Evolutionary conservation across 2,329 filamentous ascomycete genomes (phyloP), one percentile per base, ranked within the genome.

Genomic region (Emmonsiellopsis sp.): DNA sequence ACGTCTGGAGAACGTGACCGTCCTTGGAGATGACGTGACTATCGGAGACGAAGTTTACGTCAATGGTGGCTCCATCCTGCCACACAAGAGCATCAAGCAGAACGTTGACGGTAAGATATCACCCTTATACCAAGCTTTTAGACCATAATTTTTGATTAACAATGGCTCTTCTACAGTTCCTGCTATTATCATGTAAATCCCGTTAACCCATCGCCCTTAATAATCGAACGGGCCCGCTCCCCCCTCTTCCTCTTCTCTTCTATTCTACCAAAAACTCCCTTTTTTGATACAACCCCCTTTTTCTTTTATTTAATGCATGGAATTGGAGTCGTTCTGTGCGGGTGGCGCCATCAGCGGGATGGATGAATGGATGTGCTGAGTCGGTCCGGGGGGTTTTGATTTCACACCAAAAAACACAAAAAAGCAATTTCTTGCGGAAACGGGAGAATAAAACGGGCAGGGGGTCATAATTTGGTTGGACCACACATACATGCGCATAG

Each of bases 1-100:
- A 55, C 87, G 92, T 61, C 78, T 97, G 59, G 93, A 98, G 80
- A 98, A 98, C 68, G 91, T 97, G 42, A 92, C 88, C n/a, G 92
- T 98, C 52, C 82, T 98, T 17, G 93, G 92, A 61, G 93, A 98
- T 74, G 92, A 98, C 69, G 92, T 98, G 52, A 95, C 88, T 55
- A 95, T 98, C 68, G 92, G 90, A 50, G 92, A 98, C 67, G 92
- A 98, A 76, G 90, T 98, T 62, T 96, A 97, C 73, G 93, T 96
- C 73, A 98, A 98, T 72, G 92, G 92, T 65, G 90, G 91, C 65
- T 94, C 88, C 64, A 86, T 98, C 58, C 78, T 98, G 60, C 92
- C 92, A 6, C 92, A 98, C 78, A 98, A 98, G 86, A 93, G 86
- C 71, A 97, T 98, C 81, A 97, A 97, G 82, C 83, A 86, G 65